A percentile compares a stretch with the other conserved stretches of the same genome.
phyloP scores from a whole-genome alignment of 768 basidiomycete species.

The Cystofilobasidium ferigula region DNA sequence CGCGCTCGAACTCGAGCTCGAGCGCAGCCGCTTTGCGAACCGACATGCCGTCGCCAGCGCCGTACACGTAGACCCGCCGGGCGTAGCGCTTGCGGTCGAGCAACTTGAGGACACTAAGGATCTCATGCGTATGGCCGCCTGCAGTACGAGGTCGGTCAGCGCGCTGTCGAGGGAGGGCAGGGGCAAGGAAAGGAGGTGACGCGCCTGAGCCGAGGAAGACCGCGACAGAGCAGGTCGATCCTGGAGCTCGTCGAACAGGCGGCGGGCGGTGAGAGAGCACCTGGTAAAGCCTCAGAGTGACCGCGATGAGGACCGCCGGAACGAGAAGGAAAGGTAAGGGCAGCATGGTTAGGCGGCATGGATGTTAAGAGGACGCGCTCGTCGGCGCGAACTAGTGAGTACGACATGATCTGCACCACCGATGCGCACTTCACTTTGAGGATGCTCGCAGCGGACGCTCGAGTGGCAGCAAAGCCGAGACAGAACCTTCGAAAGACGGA shows the following conservation, averaged over 20 bases:
- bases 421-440: no score
- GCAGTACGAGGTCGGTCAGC: slow-evolving; percentile 2
- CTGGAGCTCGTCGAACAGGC: background rate
- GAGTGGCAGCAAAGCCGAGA: no score
- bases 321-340: background rate
- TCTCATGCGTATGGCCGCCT: slow-evolving; percentile 97
- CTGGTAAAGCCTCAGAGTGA: background rate
- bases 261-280: background rate
- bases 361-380: no score
- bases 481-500: no score
- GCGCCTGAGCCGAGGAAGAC: slow-evolving; percentile 4
- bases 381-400: no score
- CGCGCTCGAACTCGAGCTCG: slow-evolving; percentile 44
- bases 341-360: background rate
- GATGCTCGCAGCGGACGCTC: no score
- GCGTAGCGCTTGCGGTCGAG: slow-evolving; percentile 65
- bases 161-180: no score
- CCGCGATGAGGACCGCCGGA: background rate
- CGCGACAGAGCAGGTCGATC: background rate
- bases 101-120: slow-evolving; percentile 56
- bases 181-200: background rate
- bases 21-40: slow-evolving; percentile 55
- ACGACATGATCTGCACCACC: no score
- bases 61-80: slow-evolving; percentile 67
- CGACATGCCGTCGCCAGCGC: slow-evolving; percentile 71